These are phyloP conservation scores for Leptoxyphium fumago DNA, from an alignment of 2,329 filamentous ascomycete genomes.

Conservation along the genomic window DNA sequence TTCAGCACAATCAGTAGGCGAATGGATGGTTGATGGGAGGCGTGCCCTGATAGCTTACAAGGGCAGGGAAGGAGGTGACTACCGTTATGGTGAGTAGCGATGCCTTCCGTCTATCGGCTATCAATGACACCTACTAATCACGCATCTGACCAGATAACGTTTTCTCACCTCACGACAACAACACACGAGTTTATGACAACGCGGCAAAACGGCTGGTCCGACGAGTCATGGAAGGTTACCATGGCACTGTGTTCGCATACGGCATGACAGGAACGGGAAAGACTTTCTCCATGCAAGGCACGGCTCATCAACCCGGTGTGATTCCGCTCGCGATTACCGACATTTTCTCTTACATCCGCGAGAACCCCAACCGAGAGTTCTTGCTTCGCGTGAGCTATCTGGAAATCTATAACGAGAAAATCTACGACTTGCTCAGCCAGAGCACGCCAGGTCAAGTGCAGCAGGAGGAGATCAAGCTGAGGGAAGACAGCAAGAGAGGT, in stretches of 20 bases:
- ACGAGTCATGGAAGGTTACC: conserved; percentile 97
- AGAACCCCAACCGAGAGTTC: conserved; percentile 90
- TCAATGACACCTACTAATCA: neutral
- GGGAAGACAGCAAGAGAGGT: conserved; percentile 89
- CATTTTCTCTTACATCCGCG: conserved; percentile 97
- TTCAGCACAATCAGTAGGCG: conserved; percentile 46
- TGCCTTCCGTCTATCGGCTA: neutral
- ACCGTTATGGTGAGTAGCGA: conserved; percentile 61
- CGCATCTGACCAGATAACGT: conserved; percentile 60
- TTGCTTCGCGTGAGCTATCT: conserved; percentile 90
- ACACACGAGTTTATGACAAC: conserved; percentile 86
- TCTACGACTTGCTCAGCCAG: conserved; percentile 80
- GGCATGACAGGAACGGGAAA: conserved; percentile 99
- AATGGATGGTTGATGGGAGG: conserved; percentile 85
- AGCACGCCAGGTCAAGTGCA: conserved; percentile 42
- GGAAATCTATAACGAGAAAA: conserved; percentile 97
- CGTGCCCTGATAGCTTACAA: conserved; percentile 68
- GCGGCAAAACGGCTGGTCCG: conserved; percentile 86
- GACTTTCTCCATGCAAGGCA: conserved; percentile 99
- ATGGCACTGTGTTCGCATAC: conserved; percentile 95
- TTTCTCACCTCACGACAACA: conserved; percentile 86
- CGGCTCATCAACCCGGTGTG: conserved; percentile 84
- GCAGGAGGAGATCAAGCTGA: conserved; percentile 91
- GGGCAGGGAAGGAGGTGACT: conserved; percentile 83
- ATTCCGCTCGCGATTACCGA: conserved; percentile 96